Evolutionary conservation across 257 asterid genomes (phyloP).

Genomic region (Primulina huaijiensis): DNA sequence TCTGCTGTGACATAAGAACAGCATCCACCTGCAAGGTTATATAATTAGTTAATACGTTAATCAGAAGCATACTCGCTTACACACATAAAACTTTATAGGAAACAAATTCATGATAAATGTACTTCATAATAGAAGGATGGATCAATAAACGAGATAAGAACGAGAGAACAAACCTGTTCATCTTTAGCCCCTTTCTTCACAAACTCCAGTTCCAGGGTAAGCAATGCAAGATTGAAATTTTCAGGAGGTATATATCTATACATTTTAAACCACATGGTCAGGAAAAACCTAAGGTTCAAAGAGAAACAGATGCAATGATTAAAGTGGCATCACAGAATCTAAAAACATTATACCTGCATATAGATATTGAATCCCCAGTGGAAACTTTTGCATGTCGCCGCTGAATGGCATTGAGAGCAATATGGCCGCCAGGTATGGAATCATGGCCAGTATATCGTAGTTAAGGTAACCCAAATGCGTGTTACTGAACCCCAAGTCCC

Average conservation of each 20-base stretch:
- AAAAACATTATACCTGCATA: conserved; percentile 51
- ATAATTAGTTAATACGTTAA: conserved; percentile 24
- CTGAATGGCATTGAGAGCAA: conserved; percentile 85
- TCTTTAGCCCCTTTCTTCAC: conserved; percentile 87
- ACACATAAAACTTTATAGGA: neutral
- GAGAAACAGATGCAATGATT: conserved; percentile 5
- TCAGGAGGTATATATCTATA: conserved; percentile 86
- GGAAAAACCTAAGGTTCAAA: neutral
- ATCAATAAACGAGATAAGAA: conserved; percentile 4
- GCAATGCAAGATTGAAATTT: conserved; percentile 69
- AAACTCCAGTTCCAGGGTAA: conserved; percentile 93
- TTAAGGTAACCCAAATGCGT: conserved; percentile 49
- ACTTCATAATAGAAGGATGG: conserved; percentile 12
- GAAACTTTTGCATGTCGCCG: conserved; percentile 91
- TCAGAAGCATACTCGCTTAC: conserved; percentile 15
- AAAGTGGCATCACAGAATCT: neutral
- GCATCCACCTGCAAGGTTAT: conserved; percentile 75
- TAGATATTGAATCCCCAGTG: conserved; percentile 65
- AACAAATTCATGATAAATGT: neutral
- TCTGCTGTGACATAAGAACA: conserved; percentile 61
- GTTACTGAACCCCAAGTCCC: conserved; percentile 20
- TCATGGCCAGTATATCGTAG: conserved; percentile 62
- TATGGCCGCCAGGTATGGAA: conserved; percentile 48
- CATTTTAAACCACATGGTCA: conserved; percentile 18
- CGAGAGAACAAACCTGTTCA: conserved; percentile 54